Conservation (phyloP, 2,329 filamentous ascomycete genomes). For the Cladosporium sp. region DNA sequence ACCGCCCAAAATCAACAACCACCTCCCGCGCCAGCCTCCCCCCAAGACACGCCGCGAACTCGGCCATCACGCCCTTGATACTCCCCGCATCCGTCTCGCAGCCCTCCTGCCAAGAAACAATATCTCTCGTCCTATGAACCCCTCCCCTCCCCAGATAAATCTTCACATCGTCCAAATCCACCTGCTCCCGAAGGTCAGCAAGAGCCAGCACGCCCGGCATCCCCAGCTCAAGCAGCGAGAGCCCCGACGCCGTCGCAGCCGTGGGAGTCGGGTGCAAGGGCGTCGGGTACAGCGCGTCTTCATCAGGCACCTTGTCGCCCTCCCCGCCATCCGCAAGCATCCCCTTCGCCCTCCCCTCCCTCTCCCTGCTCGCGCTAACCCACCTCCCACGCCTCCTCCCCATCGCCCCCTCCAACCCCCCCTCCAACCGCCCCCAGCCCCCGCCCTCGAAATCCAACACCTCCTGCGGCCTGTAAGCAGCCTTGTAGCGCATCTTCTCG, state of each 20-base stretch:
- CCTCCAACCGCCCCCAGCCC: constrained; percentile 28
- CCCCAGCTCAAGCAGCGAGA: constrained; percentile 52
- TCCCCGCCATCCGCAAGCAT: background rate
- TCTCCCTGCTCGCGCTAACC: constrained; percentile 37
- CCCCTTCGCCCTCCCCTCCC: constrained; percentile 4
- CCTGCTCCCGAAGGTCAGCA: constrained; percentile 43
- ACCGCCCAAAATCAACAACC: constrained; percentile 50
- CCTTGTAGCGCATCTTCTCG: constrained; percentile 80
- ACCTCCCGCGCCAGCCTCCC: constrained; percentile 51
- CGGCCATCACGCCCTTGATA: constrained; percentile 59
- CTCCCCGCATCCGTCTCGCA: constrained; percentile 44
- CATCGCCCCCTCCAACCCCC: constrained; percentile 33
- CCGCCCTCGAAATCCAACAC: constrained; percentile 58
- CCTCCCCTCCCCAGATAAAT: constrained; percentile 41
- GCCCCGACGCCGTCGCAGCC: constrained; percentile 29
- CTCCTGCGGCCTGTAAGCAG: constrained; percentile 67
- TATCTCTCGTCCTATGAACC: constrained; percentile 35
- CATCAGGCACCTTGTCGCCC: background rate
- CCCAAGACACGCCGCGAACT: constrained; percentile 61
- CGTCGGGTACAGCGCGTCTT: background rate
- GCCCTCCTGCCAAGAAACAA: constrained; percentile 55
- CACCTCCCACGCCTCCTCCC: constrained; percentile 49
- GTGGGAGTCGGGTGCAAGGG: constrained; percentile 22
- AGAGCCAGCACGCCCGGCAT: constrained; percentile 62
- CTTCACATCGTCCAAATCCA: constrained; percentile 55